phyloP scores from a whole-genome alignment of 768 basidiomycete genomes.

The Termitomyces bulborhizus region DNA sequence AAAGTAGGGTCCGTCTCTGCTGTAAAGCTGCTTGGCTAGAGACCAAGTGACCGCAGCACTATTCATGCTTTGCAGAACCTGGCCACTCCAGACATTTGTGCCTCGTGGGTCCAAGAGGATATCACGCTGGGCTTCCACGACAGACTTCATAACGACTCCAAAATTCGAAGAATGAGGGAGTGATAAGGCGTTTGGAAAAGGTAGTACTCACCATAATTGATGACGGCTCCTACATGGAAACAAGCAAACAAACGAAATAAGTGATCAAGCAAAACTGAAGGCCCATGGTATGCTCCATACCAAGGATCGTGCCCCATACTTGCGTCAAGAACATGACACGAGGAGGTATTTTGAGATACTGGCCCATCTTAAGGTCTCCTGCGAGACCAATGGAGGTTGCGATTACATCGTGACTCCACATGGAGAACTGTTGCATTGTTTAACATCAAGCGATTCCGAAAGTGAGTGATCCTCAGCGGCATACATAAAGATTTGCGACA shows the following conservation, averaged over 20 bases:
- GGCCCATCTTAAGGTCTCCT: slow-evolving; percentile 65
- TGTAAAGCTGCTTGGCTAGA: slow-evolving; percentile 52
- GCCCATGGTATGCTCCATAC: slow-evolving; percentile 14
- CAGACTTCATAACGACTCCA: too few relatives aligned
- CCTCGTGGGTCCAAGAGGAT: slow-evolving; percentile 45
- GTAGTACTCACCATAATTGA: slow-evolving; percentile 28
- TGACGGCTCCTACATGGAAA: slow-evolving; percentile 23
- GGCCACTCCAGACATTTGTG: slow-evolving; percentile 59
- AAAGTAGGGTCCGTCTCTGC: slow-evolving; percentile 47
- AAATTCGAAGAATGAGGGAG: too few relatives aligned
- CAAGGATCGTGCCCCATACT: slow-evolving; percentile 60
- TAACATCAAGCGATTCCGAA: background rate
- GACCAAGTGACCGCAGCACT: slow-evolving; percentile 61
- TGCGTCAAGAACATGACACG: slow-evolving; percentile 38
- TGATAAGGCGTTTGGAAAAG: too few relatives aligned
- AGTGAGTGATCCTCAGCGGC: slow-evolving; percentile 5
- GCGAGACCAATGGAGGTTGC: slow-evolving; percentile 45
- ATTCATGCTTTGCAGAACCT: slow-evolving; percentile 45
- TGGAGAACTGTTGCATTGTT: slow-evolving; percentile 41
- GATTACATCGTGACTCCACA: slow-evolving; percentile 43
- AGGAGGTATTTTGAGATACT: slow-evolving; percentile 35
- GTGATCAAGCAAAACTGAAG: background rate
- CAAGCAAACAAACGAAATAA: background rate
- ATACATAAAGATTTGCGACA: slow-evolving; percentile 63
- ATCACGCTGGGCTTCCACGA: slow-evolving; percentile 36